A percentile compares a stretch with the other conserved stretches of the same genome.
Evolutionary conservation across 768 basidiomycete species (phyloP).

Genomic region (Zangia roseola): DNA sequence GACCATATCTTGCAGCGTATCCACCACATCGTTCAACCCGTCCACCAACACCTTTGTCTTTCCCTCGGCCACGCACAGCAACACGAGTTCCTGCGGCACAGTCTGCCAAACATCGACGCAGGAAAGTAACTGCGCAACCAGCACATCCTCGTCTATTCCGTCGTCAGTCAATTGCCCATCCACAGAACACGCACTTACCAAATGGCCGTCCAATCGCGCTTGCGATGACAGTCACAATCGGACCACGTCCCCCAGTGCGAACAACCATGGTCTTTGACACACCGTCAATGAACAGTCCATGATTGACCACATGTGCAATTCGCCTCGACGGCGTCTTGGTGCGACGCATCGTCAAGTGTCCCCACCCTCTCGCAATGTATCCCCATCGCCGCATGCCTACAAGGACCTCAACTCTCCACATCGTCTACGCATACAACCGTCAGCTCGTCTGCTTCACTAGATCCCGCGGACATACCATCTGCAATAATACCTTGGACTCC

Average conservation of each 20-base stretch:
- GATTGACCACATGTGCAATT: slow-evolving; percentile 1
- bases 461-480: no score
- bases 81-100: slow-evolving; percentile 9
- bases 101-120: slow-evolving; percentile 5
- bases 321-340: neutral
- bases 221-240: slow-evolving; percentile 6
- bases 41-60: slow-evolving; percentile 3
- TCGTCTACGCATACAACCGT: neutral
- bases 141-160: slow-evolving; percentile 7
- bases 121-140: slow-evolving; percentile 6
- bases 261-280: slow-evolving; percentile 2
- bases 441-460: no score
- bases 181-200: slow-evolving; percentile 7
- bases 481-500: no score
- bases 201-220: slow-evolving; percentile 1
- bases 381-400: neutral
- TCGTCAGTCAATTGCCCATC: neutral
- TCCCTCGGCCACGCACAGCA: slow-evolving; percentile 5
- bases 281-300: neutral
- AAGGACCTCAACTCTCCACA: neutral
- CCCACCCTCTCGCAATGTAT: slow-evolving; percentile 5
- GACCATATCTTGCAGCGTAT: slow-evolving; percentile 1
- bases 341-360: neutral
- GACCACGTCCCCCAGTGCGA: neutral
- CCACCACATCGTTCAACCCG: slow-evolving; percentile 2